Evolutionary conservation across 148 eudicot genomes (phyloP), one percentile per base, ranked within the genome.

Genomic region (Drosera capensis): DNA sequence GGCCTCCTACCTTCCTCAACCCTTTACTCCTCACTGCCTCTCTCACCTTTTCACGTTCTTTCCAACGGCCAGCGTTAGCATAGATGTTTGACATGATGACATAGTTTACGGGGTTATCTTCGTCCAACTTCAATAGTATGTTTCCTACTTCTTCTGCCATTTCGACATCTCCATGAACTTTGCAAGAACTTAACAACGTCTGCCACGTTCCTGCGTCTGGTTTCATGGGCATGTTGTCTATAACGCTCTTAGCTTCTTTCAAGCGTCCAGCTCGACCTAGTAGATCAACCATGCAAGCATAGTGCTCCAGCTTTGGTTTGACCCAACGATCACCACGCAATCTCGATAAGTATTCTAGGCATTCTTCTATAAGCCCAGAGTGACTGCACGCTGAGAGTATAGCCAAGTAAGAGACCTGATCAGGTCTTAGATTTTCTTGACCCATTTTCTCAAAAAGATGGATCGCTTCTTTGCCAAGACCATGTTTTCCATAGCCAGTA

Each of bases 261-360:
- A 86, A 70, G 24, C 77, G 68, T 39, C 96, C 96, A 51, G 81
- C 79, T 73, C 96, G 75, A 40, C 96, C 96, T 21, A 86, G 79
- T 17, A 81, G 70, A 68, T 86, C 95, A 52, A 80, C 95, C 83
- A 85, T 66, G 63, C 95, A 85, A 39, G 86, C 82, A 43, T 80
- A 86, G 43, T 85, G 95, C 66, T 86, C 95, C 5, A 78, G 72
- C 42, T 57, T 65, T 47, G 83, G 69, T 22, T 51, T 71, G 20
- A 67, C 51, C 56, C 61, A 60, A 15, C 42, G 57, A 28, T 66
- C 71, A 30, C 43, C 62, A 40, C 80, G 68, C 62, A 86, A 60
- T 35, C 41, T 66, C 12, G 66, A 71, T 53, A 86, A 85, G 62
- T 71, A 75, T 52, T 78, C 58, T 52, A 55, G 56, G 55, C 95